These are phyloP conservation scores for Taphrina communis DNA, from an alignment of 1,139 yeast species.

Conservation along the genomic window DNA sequence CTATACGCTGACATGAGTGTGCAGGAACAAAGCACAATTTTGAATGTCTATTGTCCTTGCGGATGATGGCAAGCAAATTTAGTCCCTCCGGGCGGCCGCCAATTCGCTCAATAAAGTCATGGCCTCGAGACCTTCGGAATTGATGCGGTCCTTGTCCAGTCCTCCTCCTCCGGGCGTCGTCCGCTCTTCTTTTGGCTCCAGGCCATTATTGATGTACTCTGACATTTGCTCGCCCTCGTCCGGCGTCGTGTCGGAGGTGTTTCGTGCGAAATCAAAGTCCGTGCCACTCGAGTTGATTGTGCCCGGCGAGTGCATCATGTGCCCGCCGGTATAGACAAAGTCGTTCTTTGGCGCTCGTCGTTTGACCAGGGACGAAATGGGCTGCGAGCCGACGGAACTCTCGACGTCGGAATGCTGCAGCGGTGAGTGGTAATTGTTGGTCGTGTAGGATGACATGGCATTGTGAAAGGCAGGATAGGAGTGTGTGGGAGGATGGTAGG, in stretches of 20 bases:
- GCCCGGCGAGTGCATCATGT: slow-evolving; percentile 25
- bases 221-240: slow-evolving; percentile 33
- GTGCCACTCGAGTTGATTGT: slow-evolving; percentile 9
- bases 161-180: background rate
- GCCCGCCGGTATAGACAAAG: slow-evolving; percentile 31
- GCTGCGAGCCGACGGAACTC: slow-evolving; percentile 28
- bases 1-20: background rate
- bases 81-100: slow-evolving; percentile 30
- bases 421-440: background rate
- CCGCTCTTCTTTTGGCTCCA: slow-evolving; percentile 18
- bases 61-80: background rate
- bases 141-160: slow-evolving; percentile 5
- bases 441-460: slow-evolving; percentile 3
- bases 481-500: slow-evolving; percentile 1
- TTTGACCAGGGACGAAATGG: slow-evolving; percentile 24
- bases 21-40: no score
- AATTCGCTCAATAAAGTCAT: slow-evolving; percentile 19
- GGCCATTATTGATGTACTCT: slow-evolving; percentile 34
- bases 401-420: slow-evolving; percentile 21
- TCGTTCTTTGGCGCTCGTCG: slow-evolving; percentile 29
- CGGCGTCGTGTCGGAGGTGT: background rate
- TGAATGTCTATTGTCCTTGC: no score
- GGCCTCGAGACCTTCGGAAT: slow-evolving; percentile 10
- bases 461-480: background rate
- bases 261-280: slow-evolving; percentile 20